A percentile compares a stretch with the other conserved stretches of the same genome.
Evolutionary conservation across 805 yeast species (phyloP).

Genomic region (Jamesozyma jinghongensis): DNA sequence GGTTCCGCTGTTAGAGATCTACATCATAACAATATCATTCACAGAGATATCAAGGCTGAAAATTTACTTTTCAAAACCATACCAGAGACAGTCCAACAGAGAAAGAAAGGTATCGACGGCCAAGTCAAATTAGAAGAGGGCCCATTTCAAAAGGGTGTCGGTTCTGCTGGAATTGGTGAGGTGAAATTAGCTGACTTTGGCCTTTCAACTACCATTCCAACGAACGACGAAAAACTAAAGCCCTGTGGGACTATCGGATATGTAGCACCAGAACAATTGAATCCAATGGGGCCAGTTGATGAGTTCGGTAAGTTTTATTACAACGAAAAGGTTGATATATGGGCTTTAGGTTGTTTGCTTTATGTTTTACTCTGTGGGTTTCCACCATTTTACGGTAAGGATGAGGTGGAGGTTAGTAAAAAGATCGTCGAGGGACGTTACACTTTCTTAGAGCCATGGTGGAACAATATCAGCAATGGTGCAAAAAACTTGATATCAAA

Average conservation of each 20-base stretch:
- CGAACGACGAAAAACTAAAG: slow-evolving; percentile 61
- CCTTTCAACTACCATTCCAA: slow-evolving; percentile 70
- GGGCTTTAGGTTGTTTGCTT: slow-evolving; percentile 95
- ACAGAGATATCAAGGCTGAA: slow-evolving; percentile 75
- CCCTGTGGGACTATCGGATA: slow-evolving; percentile 98
- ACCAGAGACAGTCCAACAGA: slow-evolving; percentile 36
- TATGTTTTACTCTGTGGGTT: slow-evolving; percentile 91
- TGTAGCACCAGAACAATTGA: slow-evolving; percentile 92
- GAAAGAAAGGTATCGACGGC: slow-evolving; percentile 40
- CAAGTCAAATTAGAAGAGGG: slow-evolving; percentile 76
- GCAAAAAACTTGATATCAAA: slow-evolving; percentile 62
- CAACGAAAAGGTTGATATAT: slow-evolving; percentile 77
- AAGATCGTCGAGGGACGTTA: slow-evolving; percentile 63
- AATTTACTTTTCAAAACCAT: slow-evolving; percentile 57
- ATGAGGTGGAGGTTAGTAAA: slow-evolving; percentile 50
- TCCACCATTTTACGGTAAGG: slow-evolving; percentile 83
- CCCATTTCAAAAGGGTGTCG: slow-evolving; percentile 62
- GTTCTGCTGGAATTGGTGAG: slow-evolving; percentile 84
- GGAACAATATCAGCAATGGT: slow-evolving; percentile 65
- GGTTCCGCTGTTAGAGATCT: slow-evolving; percentile 55
- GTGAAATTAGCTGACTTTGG: slow-evolving; percentile 95
- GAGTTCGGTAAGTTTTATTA: background rate
- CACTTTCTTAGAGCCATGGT: slow-evolving; percentile 69
- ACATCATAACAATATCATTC: slow-evolving; percentile 68
- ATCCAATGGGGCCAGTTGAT: no score